Percentiles rank a stretch among this genome's conserved stretches.
Evolutionary conservation across 2,329 filamentous ascomycete genomes (phyloP).

Genomic region (Emmonsia crescens): DNA sequence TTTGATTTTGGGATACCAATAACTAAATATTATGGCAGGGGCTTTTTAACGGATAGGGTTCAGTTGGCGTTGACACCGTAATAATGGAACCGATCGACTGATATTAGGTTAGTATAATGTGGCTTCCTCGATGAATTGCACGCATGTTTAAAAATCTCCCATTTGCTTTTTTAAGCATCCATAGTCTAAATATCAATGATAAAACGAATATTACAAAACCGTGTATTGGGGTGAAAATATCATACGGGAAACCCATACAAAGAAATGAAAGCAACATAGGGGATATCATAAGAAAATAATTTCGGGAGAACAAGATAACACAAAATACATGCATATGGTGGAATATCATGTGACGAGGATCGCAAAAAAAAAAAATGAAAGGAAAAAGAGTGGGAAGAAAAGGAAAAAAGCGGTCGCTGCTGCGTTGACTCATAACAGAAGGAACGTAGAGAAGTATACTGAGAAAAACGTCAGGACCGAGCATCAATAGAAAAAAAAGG

Average conservation of each 20-base stretch:
- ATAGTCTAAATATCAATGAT: constrained; percentile 5
- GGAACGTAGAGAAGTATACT: neutral
- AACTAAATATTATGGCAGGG: neutral
- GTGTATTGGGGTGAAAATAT: neutral
- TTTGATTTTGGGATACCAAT: neutral
- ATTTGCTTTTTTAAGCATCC: neutral
- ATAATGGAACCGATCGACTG: neutral
- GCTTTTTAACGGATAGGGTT: neutral
- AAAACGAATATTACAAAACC: constrained; percentile 12
- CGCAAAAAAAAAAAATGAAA: constrained; percentile 16
- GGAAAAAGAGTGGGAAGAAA: constrained; percentile 18
- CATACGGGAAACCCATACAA: constrained; percentile 2
- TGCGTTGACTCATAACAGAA: constrained; percentile 6
- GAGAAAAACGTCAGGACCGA: neutral
- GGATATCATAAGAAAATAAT: constrained; percentile 32
- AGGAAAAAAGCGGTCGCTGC: constrained; percentile 1
- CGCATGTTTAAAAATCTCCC: neutral
- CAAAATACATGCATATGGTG: constrained; percentile 17
- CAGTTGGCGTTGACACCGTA: neutral
- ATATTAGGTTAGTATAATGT: neutral
- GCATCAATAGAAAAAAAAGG: neutral
- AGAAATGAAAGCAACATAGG: constrained; percentile 24
- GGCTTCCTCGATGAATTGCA: too few species aligned
- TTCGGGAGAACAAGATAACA: neutral
- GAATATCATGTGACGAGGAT: constrained; percentile 14